These are phyloP conservation scores for Skeletonema menzelii DNA, from an alignment of 108 stramenopile species.

Conservation along the genomic window DNA sequence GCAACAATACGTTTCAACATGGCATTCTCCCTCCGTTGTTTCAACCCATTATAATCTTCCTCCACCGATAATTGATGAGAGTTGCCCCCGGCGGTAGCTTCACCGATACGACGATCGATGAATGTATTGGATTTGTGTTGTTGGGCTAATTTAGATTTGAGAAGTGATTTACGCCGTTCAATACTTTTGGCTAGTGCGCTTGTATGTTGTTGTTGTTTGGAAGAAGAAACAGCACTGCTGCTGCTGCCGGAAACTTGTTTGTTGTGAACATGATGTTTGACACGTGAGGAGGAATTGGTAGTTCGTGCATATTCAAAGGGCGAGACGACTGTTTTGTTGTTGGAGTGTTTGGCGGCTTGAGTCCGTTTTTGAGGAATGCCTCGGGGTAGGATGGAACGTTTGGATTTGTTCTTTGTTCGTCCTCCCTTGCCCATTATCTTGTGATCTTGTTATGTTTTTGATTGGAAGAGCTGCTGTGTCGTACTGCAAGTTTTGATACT, in stretches of 20 bases:
- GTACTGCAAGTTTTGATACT: too few relatives aligned
- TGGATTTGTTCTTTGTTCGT: constrained; percentile 60
- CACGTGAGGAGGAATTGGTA: constrained; percentile 46
- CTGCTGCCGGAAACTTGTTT: background rate
- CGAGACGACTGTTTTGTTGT: constrained; percentile 36
- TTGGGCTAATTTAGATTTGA: background rate
- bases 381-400: constrained; percentile 72
- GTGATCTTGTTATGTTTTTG: background rate
- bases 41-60: background rate
- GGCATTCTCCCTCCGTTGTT: constrained; percentile 50
- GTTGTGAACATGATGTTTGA: constrained; percentile 61
- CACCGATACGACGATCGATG: constrained; percentile 82
- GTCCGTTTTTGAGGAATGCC: constrained; percentile 56
- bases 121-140: constrained; percentile 62
- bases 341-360: constrained; percentile 2
- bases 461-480: too few relatives aligned
- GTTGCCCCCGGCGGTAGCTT: constrained; percentile 36
- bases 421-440: constrained; percentile 57
- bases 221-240: too few relatives aligned
- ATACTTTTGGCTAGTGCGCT: constrained; percentile 20
- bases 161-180: constrained; percentile 8
- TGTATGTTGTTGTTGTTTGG: background rate
- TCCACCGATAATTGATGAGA: background rate
- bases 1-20: constrained; percentile 80
- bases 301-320: constrained; percentile 75